Evolutionary conservation across 176 grass and related monocot species (phyloP).

Genomic region (Elaeis guineensis): DNA sequence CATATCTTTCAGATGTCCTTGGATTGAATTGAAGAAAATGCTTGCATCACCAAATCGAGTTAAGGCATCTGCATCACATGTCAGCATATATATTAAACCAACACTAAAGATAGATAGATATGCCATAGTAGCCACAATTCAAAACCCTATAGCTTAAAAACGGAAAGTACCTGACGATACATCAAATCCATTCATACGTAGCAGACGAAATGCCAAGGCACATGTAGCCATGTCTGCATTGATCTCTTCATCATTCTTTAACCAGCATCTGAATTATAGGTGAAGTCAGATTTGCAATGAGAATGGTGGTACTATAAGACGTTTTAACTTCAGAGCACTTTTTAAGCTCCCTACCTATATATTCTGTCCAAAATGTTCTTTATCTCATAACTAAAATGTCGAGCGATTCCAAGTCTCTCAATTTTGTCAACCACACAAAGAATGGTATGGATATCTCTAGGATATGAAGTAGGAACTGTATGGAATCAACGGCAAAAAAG

Average conservation of each 20-base stretch:
- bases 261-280: slow-evolving; percentile 52
- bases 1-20: slow-evolving; percentile 63
- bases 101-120: no score
- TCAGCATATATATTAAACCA: slow-evolving; percentile 3
- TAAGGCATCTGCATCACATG: slow-evolving; percentile 34
- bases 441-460: slow-evolving; percentile 29
- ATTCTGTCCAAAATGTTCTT: slow-evolving; percentile 42
- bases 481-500: neutral
- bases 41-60: slow-evolving; percentile 28
- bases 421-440: slow-evolving; percentile 54
- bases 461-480: slow-evolving; percentile 44
- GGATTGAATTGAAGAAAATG: slow-evolving; percentile 41
- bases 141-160: no score
- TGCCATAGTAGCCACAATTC: no score
- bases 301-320: neutral
- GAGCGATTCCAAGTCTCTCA: slow-evolving; percentile 55
- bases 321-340: neutral
- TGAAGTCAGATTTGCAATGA: slow-evolving; percentile 10
- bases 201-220: slow-evolving; percentile 63
- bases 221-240: slow-evolving; percentile 41
- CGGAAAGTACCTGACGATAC: slow-evolving; percentile 49
- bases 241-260: slow-evolving; percentile 57
- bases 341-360: slow-evolving; percentile 34
- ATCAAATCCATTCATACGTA: slow-evolving; percentile 63
- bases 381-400: slow-evolving; percentile 46